Conservation (phyloP, 441 rosid species). For the Eutrema salsugineum region DNA sequence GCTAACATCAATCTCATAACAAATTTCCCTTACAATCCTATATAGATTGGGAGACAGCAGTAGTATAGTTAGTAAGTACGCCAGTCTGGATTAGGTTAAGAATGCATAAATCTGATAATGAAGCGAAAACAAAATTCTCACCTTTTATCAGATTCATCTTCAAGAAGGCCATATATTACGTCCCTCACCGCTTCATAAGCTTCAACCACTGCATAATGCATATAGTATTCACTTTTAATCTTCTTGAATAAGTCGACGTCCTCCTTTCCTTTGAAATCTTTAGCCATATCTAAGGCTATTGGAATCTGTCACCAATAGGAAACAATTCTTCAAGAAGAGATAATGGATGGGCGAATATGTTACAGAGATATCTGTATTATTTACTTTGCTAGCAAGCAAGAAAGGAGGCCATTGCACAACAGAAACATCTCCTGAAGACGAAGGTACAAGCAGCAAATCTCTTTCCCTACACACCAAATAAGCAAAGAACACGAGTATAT, state of each 20-base stretch:
- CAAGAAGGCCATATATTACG: conserved; percentile 62
- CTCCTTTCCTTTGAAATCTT: conserved; percentile 80
- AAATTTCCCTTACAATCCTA: conserved; percentile 57
- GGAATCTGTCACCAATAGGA: conserved; percentile 63
- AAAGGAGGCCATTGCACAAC: conserved; percentile 96
- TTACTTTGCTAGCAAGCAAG: conserved; percentile 97
- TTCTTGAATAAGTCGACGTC: conserved; percentile 76
- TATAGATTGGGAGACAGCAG: conserved; percentile 11
- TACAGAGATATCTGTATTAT: conserved; percentile 16
- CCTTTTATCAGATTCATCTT: conserved; percentile 67
- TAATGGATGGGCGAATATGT: conserved; percentile 4
- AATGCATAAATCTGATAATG: background rate
- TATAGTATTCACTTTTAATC: conserved; percentile 69
- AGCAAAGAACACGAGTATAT: conserved; percentile 21
- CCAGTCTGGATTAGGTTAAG: conserved; percentile 1
- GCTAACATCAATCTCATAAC: conserved; percentile 50
- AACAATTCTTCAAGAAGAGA: conserved; percentile 17
- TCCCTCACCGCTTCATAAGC: conserved; percentile 76
- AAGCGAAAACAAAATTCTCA: conserved; percentile 30
- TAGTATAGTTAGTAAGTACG: conserved; percentile 15
- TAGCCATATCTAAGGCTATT: conserved; percentile 98
- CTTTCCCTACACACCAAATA: conserved; percentile 57
- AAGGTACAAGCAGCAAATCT: conserved; percentile 87
- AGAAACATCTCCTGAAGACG: conserved; percentile 58
- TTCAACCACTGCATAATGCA: conserved; percentile 78